Base-by-base conservation (phyloP, 192 early-diverging fungal genomes). In the Coemansia sp. region DNA sequence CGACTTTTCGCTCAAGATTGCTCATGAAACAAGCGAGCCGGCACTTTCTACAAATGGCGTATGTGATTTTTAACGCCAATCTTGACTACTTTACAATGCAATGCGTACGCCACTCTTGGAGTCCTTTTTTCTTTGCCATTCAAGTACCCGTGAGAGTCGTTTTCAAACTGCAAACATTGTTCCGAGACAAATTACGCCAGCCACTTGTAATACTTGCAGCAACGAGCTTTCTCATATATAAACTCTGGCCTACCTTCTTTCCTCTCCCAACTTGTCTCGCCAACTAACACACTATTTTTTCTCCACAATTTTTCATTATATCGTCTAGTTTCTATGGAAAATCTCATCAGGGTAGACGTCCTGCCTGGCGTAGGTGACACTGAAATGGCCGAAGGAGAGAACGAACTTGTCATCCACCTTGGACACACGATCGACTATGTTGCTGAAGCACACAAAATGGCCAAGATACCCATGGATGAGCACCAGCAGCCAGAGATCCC, bases 1-100 rank as follows among this genome's bases (percentile, higher is more conserved):
- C 31, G 97, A 99, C 74, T 99, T 96, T 81, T 99, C 97, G 7
- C 89, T 99, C 61, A 99, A 99, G 78, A 92, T 99, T 36, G 65
- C 68, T 27, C 75, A 62, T 11, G 61, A 40, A 7, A 12, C 36
- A 13, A 20, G 22, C 10, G 36, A 34, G 13, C 24, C 55, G 27
- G 16, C 55, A 2, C 12, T 27, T 31, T 31, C 12, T 58, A 10
- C 49, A 10, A 50, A 50, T 50, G 49, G 49, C 5, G 49, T 50
- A 22, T 22, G n/a, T 22, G 49, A 50, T n/a, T 50, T 50, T 24
- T 50, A 50, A 8, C 16, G 44, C 65, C 65, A 73, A 64, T n/a
- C 31, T 8, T 43, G 15, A 43, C 41, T 2, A 15, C 15, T 43
- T 43, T 43, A 43, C 13, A 12, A 43, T 36, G 2, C 2, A 36